Base-by-base conservation (phyloP, 371 early-diverging fungal species). In the Mucor piriformis region DNA sequence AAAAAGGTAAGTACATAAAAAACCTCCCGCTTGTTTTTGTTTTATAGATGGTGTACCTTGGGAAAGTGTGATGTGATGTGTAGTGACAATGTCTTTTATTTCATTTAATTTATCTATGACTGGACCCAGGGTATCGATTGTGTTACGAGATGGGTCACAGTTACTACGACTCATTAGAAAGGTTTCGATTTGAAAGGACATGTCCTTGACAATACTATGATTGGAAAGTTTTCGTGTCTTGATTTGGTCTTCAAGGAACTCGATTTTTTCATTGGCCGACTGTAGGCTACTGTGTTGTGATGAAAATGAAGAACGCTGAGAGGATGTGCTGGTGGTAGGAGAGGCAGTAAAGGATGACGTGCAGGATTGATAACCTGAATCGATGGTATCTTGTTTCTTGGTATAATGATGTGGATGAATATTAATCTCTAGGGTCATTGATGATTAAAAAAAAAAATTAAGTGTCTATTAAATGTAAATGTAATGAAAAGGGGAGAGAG, bases 241-340 rank as follows among this genome's bases (percentile, higher is more conserved):
- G 2, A 60, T 37, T 48, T 54, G 54, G 6, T 54, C 54, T 42
- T 61, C 50, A 2, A 54, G 25, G n/a, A 15, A 49, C 23, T 61
- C 54, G 3, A 53, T 61, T 5, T 47, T 18, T 37, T 53, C 35
- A 42, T 49, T 24, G n/a, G 61, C 49, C n/a, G 37, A 47, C 21
- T 38, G 21, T 24, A 48, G 27, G 5, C 54, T 54, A 0, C 27
- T 53, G 34, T 59, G 43, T 11, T 38, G 10, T 49, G 53, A 50
- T 24, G 35, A 23, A 6, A 42, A 59, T 10, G 35, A 51, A 4
- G 27, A 61, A 3, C 61, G 38, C 33, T 50, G 24, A 5, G 58
- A 58, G 2, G 50, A 58, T 5, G 13, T 42, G 6, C 40, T 40
- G 12, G 54, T 54, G 12, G 49, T 54, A 23, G 54, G 54, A 2